A percentile compares a stretch with the other conserved stretches of the same genome.
Evolutionary conservation across 345 rosid genomes (phyloP).

Genomic region (Eutrema heterophyllum): DNA sequence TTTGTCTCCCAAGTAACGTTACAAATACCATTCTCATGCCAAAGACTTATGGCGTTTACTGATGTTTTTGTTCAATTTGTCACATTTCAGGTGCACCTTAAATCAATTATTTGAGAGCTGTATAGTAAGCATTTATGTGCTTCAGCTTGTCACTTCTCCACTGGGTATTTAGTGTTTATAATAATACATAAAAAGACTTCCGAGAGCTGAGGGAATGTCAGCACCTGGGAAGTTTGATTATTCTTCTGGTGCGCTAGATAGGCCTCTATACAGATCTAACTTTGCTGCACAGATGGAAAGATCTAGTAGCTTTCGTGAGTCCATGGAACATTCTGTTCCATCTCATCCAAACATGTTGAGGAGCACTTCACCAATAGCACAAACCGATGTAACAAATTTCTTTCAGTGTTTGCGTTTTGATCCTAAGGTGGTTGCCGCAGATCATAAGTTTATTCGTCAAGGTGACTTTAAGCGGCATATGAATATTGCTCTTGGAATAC

Average conservation of each 20-base stretch:
- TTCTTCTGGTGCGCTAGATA: conserved; percentile 78
- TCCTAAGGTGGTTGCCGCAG: conserved; percentile 66
- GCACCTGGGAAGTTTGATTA: conserved; percentile 78
- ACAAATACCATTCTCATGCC: background rate
- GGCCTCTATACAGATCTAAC: conserved; percentile 77
- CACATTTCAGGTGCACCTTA: conserved; percentile 46
- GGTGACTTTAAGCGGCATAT: conserved; percentile 65
- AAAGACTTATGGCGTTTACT: conserved; percentile 1
- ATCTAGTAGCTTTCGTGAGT: conserved; percentile 80
- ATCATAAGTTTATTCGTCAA: conserved; percentile 67
- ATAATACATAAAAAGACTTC: conserved; percentile 31
- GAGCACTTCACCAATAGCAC: conserved; percentile 51
- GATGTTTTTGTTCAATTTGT: background rate
- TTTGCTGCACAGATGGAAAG: conserved; percentile 66
- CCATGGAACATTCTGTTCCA: conserved; percentile 57
- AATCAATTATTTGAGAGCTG: conserved; percentile 23
- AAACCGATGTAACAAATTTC: conserved; percentile 66
- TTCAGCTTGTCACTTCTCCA: conserved; percentile 53
- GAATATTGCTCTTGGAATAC: conserved; percentile 64
- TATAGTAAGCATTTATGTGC: conserved; percentile 43
- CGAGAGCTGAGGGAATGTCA: conserved; percentile 60
- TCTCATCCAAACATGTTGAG: conserved; percentile 62
- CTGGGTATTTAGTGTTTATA: conserved; percentile 40
- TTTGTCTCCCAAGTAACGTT: conserved; percentile 11
- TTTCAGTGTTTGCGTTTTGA: conserved; percentile 70